Evolutionary conservation across 2,329 filamentous ascomycete species (phyloP), one percentile per base, ranked within the genome.

Genomic region (Tolypocladium guangdongense): DNA sequence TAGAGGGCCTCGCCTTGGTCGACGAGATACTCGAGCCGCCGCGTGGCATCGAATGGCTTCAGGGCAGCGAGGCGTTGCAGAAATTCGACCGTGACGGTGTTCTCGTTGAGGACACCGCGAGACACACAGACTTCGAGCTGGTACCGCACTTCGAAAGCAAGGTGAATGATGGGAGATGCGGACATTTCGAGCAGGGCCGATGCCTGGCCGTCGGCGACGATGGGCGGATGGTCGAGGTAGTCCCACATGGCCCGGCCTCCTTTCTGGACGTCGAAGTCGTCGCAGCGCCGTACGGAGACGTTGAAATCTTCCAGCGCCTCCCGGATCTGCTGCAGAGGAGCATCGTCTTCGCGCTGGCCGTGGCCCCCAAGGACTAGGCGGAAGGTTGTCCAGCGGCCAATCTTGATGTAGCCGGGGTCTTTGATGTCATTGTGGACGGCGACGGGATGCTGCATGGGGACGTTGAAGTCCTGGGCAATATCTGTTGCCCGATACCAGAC

Each of bases 101-200:
- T 81, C 66, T 96, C 92, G 52, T 85, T 86, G 14, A 99, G 71
- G 27, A 83, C 75, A 0, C 84, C 83, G 32, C 86, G 81, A 0
- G 91, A 95, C n/a, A 97, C 77, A 64, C 92, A 97, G 0, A 90
- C 91, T 66, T 99, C 92, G 0, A 99, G 78, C 65, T 96, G 90
- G 64, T 97, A 99, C 18, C 89, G 81, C 1, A 96, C 81, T 1
- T 82, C 71, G 56, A 90, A 96, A 0, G 81, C 72, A 4, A 92
- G 73, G 33, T 66, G 61, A 12, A 66, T 51, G n/a, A 56, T 50
- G 6, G 52, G 50, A 7, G 54, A 45, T 1, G 53, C 52, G 14
- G 56, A 56, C 12, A 59, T 55, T 12, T 59, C 58, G 6, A 71
- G 57, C 4, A 67, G 60, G 30, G 66, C 61, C 4, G 64, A 56